These are phyloP conservation scores for Prunus mongolica DNA, from an alignment of 306 rosid species.

Conservation along the genomic window DNA sequence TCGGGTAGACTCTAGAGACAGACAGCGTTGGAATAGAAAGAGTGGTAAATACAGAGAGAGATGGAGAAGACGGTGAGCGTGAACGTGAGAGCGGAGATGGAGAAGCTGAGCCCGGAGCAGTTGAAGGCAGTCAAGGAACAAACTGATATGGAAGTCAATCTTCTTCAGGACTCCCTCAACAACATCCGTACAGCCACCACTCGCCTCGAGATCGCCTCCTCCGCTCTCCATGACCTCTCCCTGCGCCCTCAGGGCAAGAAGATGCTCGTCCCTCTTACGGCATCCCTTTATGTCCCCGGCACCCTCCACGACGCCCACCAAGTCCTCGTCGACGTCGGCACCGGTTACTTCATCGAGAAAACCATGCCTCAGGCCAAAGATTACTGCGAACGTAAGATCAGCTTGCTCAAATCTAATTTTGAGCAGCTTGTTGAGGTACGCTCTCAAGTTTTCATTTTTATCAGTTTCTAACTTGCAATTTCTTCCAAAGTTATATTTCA, in stretches of 20 bases:
- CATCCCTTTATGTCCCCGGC: constrained; percentile 91
- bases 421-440: constrained; percentile 90
- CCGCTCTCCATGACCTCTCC: constrained; percentile 83
- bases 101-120: constrained; percentile 89
- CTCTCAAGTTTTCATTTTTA: neutral
- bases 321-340: constrained; percentile 85
- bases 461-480: neutral
- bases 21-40: neutral
- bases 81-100: constrained; percentile 30
- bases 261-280: constrained; percentile 88
- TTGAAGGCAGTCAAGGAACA: constrained; percentile 77
- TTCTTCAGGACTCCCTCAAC: constrained; percentile 78
- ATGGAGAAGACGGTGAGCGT: constrained; percentile 21
- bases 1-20: neutral
- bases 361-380: constrained; percentile 82
- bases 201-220: constrained; percentile 76
- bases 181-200: constrained; percentile 87
- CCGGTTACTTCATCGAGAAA: constrained; percentile 95
- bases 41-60: neutral
- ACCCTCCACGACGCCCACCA: constrained; percentile 63
- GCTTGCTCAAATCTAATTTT: constrained; percentile 77
- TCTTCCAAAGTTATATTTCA: neutral
- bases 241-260: constrained; percentile 67
- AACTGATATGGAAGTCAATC: constrained; percentile 73
- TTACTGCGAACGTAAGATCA: constrained; percentile 87